phyloP scores from a whole-genome alignment of 192 early-diverging fungal genomes.

The Obelidium mucronatum region DNA sequence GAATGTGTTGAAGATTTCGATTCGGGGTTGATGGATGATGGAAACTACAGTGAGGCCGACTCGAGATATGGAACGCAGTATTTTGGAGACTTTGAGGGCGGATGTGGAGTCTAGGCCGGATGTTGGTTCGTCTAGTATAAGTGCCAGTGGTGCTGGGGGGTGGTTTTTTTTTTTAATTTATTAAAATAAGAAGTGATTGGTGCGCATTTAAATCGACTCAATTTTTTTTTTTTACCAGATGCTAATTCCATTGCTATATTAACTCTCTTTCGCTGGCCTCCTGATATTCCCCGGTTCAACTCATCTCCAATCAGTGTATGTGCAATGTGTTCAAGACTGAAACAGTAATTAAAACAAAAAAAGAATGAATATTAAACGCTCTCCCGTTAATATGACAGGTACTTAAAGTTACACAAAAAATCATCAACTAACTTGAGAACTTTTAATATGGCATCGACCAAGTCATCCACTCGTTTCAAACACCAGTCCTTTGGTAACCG shows the following conservation, averaged over 20 bases:
- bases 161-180: not conserved
- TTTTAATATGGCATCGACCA: conserved; percentile 30
- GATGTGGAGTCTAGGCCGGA: conserved; percentile 79
- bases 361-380: too few species aligned
- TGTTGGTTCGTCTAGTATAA: conserved; percentile 89
- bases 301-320: conserved; percentile 62
- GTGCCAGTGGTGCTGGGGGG: conserved; percentile 64
- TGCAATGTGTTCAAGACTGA: not conserved
- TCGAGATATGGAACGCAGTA: conserved; percentile 78
- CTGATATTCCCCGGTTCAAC: conserved; percentile 78
- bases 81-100: conserved; percentile 71
- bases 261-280: conserved; percentile 83
- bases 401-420: not conserved
- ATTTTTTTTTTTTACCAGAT: too few species aligned
- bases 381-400: not conserved
- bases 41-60: conserved; percentile 67
- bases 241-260: conserved; percentile 86
- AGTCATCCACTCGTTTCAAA: conserved; percentile 19
- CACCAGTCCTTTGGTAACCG: conserved; percentile 60
- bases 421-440: conserved; percentile 8
- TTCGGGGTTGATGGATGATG: conserved; percentile 83
- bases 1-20: conserved; percentile 77
- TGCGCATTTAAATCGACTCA: not conserved
- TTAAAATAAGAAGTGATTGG: not conserved
- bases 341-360: not conserved